Base-by-base conservation (phyloP, 2,329 filamentous ascomycete species). In the Didymella pomorum region DNA sequence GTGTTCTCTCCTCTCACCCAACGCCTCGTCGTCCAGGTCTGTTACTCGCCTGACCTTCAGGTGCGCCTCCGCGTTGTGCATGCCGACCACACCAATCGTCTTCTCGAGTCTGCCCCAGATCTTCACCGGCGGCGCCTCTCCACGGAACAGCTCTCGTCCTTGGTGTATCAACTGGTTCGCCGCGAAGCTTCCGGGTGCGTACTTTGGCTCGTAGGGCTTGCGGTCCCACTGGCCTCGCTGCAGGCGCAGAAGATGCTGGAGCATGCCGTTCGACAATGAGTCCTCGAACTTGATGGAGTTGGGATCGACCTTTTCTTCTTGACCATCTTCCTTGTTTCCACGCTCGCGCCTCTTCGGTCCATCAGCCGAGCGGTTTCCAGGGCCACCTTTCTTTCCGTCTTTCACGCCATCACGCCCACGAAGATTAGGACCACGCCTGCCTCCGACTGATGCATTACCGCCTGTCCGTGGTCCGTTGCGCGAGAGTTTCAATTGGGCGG, bases 211-310 rank as follows among this genome's bases (percentile, higher is more conserved):
- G 43, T 76, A 77, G 4, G 70, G 62, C 55, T 68, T 67, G 31
- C 68, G 67, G 56, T 76, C 74, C 74, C 74, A 77, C 59, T 74
- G 71, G 33, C 70, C 68, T 25, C 70, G 62, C 64, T 77, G 74
- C 53, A 76, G 52, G 8, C 74, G 68, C 37, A 73, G 52, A 47
- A 77, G 49, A 12, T 75, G 69, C 49, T 72, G 70, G 14, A 72
- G 63, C 72, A 75, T 72, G 18, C 67, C 68, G 35, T 75, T 68
- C 4, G 66, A 65, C 12, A 74, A 44, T 0, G 66, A 65, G 3
- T 65, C 50, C 10, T 66, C 60, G 10, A 61, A 49, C 23, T 60
- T 57, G 1, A 68, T 43, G 8, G 68, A 56, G 1, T 45, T 39
- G 4, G 61, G 25, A 1, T 51, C 41, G 2, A 58, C 62, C 16